Conservation (phyloP, 345 rosid species). For the Salix caprea region DNA sequence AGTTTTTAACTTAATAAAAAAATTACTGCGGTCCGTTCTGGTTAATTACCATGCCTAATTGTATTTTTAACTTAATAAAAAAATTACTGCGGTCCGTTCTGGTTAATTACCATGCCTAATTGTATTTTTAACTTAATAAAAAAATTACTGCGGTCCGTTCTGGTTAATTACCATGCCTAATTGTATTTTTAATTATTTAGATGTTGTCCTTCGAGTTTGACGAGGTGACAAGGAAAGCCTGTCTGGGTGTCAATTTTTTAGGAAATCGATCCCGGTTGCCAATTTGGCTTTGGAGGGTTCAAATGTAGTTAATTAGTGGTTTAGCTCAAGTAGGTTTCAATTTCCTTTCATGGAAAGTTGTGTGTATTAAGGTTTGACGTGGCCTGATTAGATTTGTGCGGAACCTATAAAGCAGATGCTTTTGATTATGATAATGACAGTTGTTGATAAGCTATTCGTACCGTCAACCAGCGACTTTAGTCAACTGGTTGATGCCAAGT, state of each 20-base stretch:
- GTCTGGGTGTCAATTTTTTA: not conserved
- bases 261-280: not conserved
- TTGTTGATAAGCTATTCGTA: not conserved
- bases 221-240: not conserved
- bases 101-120: not conserved
- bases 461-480: not conserved
- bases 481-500: conserved; percentile 6
- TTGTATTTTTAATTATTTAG: not conserved
- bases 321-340: not conserved
- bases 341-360: not conserved
- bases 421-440: not conserved
- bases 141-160: not conserved
- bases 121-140: too few relatives aligned
- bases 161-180: not conserved
- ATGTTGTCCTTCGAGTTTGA: not conserved
- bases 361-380: not conserved
- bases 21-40: not conserved
- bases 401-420: not conserved
- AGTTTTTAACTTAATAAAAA: not conserved
- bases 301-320: not conserved
- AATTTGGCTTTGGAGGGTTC: not conserved
- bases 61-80: too few relatives aligned
- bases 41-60: not conserved
- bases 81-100: not conserved
- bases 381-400: not conserved